Evolutionary conservation across 2,329 filamentous ascomycete species (phyloP), one percentile per base, ranked within the genome.

Genomic region (Cephalotrichum gorgonifer): DNA sequence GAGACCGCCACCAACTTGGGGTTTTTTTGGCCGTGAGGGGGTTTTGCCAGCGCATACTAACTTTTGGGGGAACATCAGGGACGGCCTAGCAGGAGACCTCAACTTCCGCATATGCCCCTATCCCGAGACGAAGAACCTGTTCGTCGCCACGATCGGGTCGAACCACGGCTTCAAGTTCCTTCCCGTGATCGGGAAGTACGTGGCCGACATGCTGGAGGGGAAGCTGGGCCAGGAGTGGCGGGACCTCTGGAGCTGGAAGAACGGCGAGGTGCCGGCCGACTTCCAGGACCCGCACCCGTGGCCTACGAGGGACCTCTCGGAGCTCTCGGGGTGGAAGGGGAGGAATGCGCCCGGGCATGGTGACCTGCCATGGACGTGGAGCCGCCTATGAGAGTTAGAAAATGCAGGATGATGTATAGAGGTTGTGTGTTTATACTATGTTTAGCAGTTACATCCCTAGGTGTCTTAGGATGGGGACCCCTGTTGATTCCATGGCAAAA

Each of bases 91-190:
- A 3, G 52, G 50, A 3, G 61, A 63, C 44, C 53, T 62, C 17
- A 61, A 62, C 52, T 58, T 58, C 49, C 53, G 55, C 33, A 53
- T 58, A 50, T 57, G 55, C 5, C 76, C 78, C 0, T 72, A 82
- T 54, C 51, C 71, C 0, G 68, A 65, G 28, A 74, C 57, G 22
- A 59, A 59, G 44, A 78, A 78, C 23, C 62, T 86, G 0, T 84
- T 76, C 55, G 57, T 86, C 2, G 81, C 80, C 0, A 78, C 78
- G 0, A 80, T 79, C 12, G 81, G 81, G 6, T 83, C 79, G 0
- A 82, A 84, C 55, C 81, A 86, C 61, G 75, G 78, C 15, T 85
- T 73, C 69, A 85, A 85, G 61, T 84, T 86, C 61, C 71, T 85
- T 50, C 81, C 81, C 0, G 73, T 77, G 3, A 72, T 83, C 26